phyloP scores from a whole-genome alignment of 2,329 filamentous ascomycete genomes.

The Trichoderma koningii region DNA sequence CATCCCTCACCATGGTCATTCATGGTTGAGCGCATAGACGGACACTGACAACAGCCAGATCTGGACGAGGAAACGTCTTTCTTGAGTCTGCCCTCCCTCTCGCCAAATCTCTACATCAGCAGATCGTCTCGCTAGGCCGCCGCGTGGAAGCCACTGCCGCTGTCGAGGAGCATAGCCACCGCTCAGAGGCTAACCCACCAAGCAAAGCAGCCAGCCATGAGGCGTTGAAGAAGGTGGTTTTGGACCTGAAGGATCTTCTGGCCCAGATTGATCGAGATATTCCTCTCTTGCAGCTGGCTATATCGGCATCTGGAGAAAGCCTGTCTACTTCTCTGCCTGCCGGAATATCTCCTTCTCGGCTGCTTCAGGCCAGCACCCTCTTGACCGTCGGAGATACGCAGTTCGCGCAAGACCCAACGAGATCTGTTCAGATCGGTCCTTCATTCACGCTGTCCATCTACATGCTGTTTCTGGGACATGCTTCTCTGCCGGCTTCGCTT shows the following conservation, averaged over 20 bases:
- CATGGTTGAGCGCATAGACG: background rate
- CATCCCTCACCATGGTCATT: background rate
- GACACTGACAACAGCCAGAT: constrained; percentile 40
- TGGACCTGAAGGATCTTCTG: constrained; percentile 74
- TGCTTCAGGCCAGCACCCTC: constrained; percentile 91
- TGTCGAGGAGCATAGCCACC: constrained; percentile 56
- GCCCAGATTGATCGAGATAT: constrained; percentile 85
- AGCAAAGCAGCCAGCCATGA: constrained; percentile 47
- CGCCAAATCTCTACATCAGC: constrained; percentile 78
- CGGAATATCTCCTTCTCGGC: constrained; percentile 83
- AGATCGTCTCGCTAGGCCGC: constrained; percentile 78
- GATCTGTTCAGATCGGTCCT: constrained; percentile 80
- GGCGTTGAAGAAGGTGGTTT: constrained; percentile 70
- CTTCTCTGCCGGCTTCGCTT: constrained; percentile 38
- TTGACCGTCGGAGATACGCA: constrained; percentile 84
- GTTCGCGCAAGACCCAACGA: constrained; percentile 65
- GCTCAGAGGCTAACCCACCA: constrained; percentile 44
- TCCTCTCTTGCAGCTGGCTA: constrained; percentile 87
- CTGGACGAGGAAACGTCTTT: constrained; percentile 55
- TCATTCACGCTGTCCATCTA: constrained; percentile 86
- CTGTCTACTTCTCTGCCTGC: constrained; percentile 77
- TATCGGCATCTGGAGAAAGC: constrained; percentile 88
- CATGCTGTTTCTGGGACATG: constrained; percentile 88
- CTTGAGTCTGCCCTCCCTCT: constrained; percentile 83
- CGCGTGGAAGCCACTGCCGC: constrained; percentile 70